Evolutionary conservation across 768 basidiomycete genomes (phyloP).

Genomic region (Mycena epipterygia): DNA sequence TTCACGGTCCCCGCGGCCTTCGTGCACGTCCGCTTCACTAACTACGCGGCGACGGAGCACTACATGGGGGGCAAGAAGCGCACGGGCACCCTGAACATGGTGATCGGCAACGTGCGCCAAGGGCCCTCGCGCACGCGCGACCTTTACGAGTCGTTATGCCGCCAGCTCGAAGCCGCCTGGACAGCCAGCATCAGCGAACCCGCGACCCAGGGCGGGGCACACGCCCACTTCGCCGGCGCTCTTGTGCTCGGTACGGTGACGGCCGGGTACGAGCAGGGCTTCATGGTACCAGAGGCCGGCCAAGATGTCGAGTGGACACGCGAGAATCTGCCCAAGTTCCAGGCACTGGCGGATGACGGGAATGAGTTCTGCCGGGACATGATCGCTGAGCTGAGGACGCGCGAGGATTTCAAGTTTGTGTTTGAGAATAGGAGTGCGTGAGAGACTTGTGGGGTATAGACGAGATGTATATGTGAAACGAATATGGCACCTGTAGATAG

Average conservation of each 20-base stretch:
- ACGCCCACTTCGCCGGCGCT: constrained; percentile 6
- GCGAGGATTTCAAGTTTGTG: constrained; percentile 24
- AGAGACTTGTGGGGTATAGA: constrained; percentile 15
- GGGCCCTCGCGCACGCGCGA: constrained; percentile 16
- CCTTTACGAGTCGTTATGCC: constrained; percentile 24
- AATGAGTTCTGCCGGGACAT: constrained; percentile 25
- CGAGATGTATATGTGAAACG: constrained; percentile 12
- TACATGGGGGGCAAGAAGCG: constrained; percentile 23
- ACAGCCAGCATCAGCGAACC: constrained; percentile 11
- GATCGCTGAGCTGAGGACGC: constrained; percentile 21
- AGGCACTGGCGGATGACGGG: constrained; percentile 24
- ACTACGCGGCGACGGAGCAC: constrained; percentile 23
- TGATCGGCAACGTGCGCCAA: constrained; percentile 17
- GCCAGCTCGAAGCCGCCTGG: constrained; percentile 22
- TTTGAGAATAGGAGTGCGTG: constrained; percentile 25
- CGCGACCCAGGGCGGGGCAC: constrained; percentile 11
- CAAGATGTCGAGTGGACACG: constrained; percentile 23
- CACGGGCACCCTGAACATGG: constrained; percentile 16
- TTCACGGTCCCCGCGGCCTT: constrained; percentile 25
- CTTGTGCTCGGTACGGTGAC: constrained; percentile 22
- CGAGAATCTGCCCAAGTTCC: constrained; percentile 21
- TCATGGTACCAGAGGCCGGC: constrained; percentile 10
- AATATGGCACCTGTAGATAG: constrained; percentile 17
- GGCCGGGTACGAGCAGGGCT: constrained; percentile 19
- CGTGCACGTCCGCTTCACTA: constrained; percentile 19